These are phyloP conservation scores for Panus rudis DNA, from an alignment of 768 basidiomycete genomes.

Conservation along the genomic window DNA sequence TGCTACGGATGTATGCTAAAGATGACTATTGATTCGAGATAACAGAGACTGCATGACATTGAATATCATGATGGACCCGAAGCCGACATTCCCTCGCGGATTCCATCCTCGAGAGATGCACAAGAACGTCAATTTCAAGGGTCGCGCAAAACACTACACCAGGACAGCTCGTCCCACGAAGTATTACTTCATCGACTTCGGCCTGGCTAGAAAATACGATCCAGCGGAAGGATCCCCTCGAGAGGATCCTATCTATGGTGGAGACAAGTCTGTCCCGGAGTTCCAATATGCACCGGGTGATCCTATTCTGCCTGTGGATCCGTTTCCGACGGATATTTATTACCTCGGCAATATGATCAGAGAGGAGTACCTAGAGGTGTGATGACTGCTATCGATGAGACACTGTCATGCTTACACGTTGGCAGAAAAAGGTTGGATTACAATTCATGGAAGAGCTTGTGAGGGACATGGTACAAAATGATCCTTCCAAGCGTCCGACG, in stretches of 20 bases:
- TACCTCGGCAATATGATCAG: conserved; percentile 28
- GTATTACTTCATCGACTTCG: conserved; percentile 33
- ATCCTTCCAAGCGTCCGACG: conserved; percentile 25
- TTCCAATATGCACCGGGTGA: conserved; percentile 10
- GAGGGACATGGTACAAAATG: conserved; percentile 25
- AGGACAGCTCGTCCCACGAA: conserved; percentile 24
- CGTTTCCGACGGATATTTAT: conserved; percentile 30
- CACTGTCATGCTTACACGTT: not conserved
- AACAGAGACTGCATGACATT: conserved; percentile 10
- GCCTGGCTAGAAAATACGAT: conserved; percentile 25
- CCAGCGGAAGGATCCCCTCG: conserved; percentile 20
- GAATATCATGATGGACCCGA: conserved; percentile 23
- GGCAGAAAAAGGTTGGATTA: conserved; percentile 10
- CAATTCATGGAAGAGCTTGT: conserved; percentile 27
- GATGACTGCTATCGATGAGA: conserved; percentile 1
- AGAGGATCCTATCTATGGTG: conserved; percentile 28
- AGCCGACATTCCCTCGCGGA: conserved; percentile 14
- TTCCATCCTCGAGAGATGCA: conserved; percentile 21
- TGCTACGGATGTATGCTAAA: not conserved
- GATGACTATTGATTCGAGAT: not conserved
- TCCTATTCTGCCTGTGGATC: conserved; percentile 14
- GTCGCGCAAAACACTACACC: conserved; percentile 17
- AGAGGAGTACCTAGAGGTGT: conserved; percentile 20
- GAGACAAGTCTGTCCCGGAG: conserved; percentile 34
- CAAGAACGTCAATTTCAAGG: not conserved